Base-by-base conservation (phyloP, 1,284 basidiomycete genomes). In the Naganishia sp. region DNA sequence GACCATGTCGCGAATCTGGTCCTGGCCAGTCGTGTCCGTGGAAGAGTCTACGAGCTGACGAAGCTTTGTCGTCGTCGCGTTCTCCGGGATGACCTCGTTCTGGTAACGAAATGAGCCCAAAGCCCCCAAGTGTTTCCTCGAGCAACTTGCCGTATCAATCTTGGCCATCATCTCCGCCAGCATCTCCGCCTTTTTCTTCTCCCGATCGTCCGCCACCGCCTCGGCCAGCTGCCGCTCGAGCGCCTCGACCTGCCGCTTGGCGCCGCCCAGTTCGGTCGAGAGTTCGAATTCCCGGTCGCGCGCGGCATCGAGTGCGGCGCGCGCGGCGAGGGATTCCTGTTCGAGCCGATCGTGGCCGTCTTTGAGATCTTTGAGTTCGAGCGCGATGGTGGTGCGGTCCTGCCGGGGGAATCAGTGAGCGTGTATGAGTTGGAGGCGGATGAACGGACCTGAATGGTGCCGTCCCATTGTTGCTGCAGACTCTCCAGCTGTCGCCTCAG, bases 91-190 rank as follows among this genome's bases (percentile, higher is more conserved):
- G 28, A 21, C 52, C 28, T 53, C 50, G 43, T 54, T 64, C 53
- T 55, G 25, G 25, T 25, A 15, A 31, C 10, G 21, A 16, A 18
- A 46, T 9, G 18, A 6, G 4, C 61, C 39, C 56, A 64, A 52
- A 33, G 28, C 55, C n/a, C 18, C 42, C 46, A 7, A 43, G 36
- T 13, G 5, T n/a, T 16, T 21, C 39, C 44, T 13, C 6, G 21
- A 6, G 36, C 52, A 39, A 74, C 88, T 75, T 74, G 94, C 93
- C 72, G 90, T 86, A 82, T 94, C 94, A 75, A 99, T 96, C 80
- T 96, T 95, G 69, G 94, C 92, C 94, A 99, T 97, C 93, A 99
- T 96, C 72, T 95, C 84, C n/a, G 92, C 94, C 90, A 99, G 93
- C 85, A 96, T 96, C 82, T 98, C 95, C 75, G 96, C 94, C 81